Conservation (phyloP, 176 grass and related monocot genomes). For the Zoysia pacifica region DNA sequence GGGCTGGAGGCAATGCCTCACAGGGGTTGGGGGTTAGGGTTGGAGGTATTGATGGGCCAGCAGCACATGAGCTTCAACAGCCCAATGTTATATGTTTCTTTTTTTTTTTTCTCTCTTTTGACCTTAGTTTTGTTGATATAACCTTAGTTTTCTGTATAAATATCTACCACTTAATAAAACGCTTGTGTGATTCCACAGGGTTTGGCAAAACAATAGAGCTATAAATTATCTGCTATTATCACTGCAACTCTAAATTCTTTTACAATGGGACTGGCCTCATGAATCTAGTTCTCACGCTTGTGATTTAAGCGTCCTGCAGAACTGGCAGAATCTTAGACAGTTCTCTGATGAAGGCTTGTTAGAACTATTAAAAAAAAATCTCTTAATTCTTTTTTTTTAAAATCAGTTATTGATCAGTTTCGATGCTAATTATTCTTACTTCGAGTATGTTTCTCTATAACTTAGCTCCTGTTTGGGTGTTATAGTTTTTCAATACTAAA, state of each 20-base stretch:
- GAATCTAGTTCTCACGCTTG: neutral
- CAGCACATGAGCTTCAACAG: too few relatives aligned
- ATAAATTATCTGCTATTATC: slow-evolving; percentile 3
- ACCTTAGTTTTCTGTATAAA: too few relatives aligned
- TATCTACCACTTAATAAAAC: too few relatives aligned
- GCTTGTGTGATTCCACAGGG: neutral
- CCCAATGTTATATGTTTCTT: too few relatives aligned
- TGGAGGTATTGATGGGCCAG: too few relatives aligned
- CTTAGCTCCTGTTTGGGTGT: too few relatives aligned
- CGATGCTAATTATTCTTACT: slow-evolving; percentile 1
- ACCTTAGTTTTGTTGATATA: too few relatives aligned
- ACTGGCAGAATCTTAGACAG: too few relatives aligned
- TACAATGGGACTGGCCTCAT: neutral
- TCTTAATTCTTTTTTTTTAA: neutral
- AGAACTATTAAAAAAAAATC: neutral
- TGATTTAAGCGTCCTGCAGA: neutral
- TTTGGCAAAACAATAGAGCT: neutral
- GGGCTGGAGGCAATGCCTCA: too few relatives aligned
- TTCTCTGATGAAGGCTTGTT: neutral
- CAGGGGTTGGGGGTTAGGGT: too few relatives aligned
- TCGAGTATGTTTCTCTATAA: neutral
- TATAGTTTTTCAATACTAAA: too few relatives aligned
- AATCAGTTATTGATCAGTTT: neutral
- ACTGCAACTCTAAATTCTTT: neutral
- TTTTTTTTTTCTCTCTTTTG: too few relatives aligned